These are phyloP conservation scores for Tulasnella sp. DNA, from an alignment of 768 basidiomycete genomes.

Conservation along the genomic window DNA sequence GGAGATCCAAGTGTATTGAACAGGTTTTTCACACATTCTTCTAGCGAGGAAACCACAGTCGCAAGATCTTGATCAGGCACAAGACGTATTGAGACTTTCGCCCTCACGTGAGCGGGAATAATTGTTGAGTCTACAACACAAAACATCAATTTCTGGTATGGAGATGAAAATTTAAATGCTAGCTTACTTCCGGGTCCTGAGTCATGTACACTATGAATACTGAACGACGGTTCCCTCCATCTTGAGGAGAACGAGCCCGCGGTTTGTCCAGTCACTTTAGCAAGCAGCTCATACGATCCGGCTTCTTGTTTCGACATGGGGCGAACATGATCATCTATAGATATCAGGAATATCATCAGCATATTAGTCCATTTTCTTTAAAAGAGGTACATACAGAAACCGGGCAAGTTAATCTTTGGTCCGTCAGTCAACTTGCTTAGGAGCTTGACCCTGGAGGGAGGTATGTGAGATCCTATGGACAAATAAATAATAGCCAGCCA, in stretches of 20 bases:
- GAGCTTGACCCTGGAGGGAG: conserved; percentile 53
- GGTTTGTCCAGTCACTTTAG: conserved; percentile 52
- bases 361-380: not conserved
- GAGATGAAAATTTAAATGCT: not conserved
- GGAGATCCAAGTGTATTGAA: conserved; percentile 52
- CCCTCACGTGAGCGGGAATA: conserved; percentile 73
- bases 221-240: conserved; percentile 86
- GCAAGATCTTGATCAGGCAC: conserved; percentile 86
- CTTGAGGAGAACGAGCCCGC: conserved; percentile 57
- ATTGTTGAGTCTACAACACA: conserved; percentile 56
- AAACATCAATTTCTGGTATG: not conserved
- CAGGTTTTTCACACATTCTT: conserved; percentile 40
- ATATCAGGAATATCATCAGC: not conserved
- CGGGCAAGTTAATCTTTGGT: conserved; percentile 53
- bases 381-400: conserved; percentile 56
- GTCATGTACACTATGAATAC: conserved; percentile 71
- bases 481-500: not conserved
- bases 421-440: conserved; percentile 54
- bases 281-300: conserved; percentile 52
- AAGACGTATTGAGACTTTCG: conserved; percentile 79
- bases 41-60: conserved; percentile 47
- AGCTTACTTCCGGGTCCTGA: conserved; percentile 66
- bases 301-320: conserved; percentile 54
- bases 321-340: conserved; percentile 62
- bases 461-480: not conserved